Evolutionary conservation across 192 early-diverging fungal species (phyloP), one percentile per base, ranked within the genome.

Genomic region (Obelidium mucronatum): DNA sequence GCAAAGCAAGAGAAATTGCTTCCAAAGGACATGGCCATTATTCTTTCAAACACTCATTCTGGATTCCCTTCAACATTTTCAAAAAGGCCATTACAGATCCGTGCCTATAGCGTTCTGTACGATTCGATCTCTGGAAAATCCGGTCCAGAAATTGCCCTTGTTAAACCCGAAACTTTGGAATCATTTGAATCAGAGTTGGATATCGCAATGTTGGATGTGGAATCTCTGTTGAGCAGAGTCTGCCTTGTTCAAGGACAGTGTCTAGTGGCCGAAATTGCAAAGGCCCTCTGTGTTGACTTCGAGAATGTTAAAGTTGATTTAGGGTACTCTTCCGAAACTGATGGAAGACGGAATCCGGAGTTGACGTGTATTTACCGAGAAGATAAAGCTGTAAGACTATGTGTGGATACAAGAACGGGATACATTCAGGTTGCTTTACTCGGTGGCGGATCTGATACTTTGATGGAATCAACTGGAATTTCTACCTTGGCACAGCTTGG

Each of bases 41-140:
- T 52, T 67, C 19, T 26, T 22, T 67, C 66, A 51, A 67, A 67
- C 66, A 51, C 66, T 0, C 24, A 6, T n/a, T 51, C 66, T 48
- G 40, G 66, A 13, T 33, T 44, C 11, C 26, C 19, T 6, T 22
- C 39, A 24, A 67, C 66, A 2, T 48, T 26, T 30, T 51, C 66
- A 51, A 33, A 5, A 6, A 17, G 42, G 5, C 26, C 19, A 26
- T 17, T 67, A 3, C 6, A 39, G 6, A 39, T 67, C 5, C 66
- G 66, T 8, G 42, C 66, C 26, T 67, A 31, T 52, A 67, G 66
- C 30, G 24, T 51, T n/a, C 24, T 67, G 8, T 44, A 67, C 24
- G 11, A 39, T 33, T n/a, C 3, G 3, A 30, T 19, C 19, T 28
- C 40, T 19, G 40, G 5, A 8, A 28, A 22, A 22, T 26, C 55